phyloP scores from a whole-genome alignment of 495 filamentous ascomycete genomes.

The Poronia punctata region DNA sequence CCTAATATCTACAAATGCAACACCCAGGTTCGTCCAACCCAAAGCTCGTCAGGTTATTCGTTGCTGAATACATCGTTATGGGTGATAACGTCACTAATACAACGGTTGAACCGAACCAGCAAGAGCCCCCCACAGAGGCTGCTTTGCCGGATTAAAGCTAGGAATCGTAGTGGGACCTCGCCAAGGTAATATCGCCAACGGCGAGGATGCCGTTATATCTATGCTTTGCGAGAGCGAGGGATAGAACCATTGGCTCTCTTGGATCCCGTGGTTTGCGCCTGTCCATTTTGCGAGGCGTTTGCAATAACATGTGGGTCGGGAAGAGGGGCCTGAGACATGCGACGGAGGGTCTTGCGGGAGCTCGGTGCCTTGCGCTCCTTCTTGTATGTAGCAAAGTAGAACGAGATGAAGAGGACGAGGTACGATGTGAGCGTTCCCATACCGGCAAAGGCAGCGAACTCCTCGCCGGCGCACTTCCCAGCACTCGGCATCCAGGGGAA shows the following conservation, averaged over 20 bases:
- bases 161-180: constrained; percentile 1
- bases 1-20: constrained; percentile 12
- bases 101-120: constrained; percentile 14
- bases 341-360: constrained; percentile 48
- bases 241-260: constrained; percentile 42
- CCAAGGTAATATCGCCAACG: constrained; percentile 7
- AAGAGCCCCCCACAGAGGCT: constrained; percentile 6
- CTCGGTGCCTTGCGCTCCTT: constrained; percentile 63
- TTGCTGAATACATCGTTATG: constrained; percentile 16
- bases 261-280: constrained; percentile 36
- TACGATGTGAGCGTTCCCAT: constrained; percentile 89
- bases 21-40: constrained; percentile 4
- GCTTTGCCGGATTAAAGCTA: constrained; percentile 5
- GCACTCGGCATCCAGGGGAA: constrained; percentile 74
- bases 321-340: constrained; percentile 48
- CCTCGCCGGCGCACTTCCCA: constrained; percentile 88
- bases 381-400: constrained; percentile 96
- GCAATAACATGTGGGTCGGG: constrained; percentile 40
- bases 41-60: constrained; percentile 1
- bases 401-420: constrained; percentile 95
- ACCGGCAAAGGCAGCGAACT: constrained; percentile 92
- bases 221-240: constrained; percentile 54
- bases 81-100: constrained; percentile 24
- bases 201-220: constrained; percentile 19
- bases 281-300: constrained; percentile 26